phyloP scores from a whole-genome alignment of 2,329 filamentous ascomycete genomes.

The Sclerotiophoma versabilis region DNA sequence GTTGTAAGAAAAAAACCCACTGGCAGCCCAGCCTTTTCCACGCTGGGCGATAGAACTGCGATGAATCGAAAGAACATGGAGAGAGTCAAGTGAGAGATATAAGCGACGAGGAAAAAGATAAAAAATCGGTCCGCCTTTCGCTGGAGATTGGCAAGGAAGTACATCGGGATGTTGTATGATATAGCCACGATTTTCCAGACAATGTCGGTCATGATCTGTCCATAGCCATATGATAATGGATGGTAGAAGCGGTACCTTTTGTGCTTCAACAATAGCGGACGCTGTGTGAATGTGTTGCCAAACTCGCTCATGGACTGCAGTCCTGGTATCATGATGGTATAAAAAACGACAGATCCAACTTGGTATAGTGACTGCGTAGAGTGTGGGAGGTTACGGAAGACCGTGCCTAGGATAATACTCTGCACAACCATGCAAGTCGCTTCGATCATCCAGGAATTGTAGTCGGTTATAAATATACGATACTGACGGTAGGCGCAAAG shows the following conservation, averaged over 20 bases:
- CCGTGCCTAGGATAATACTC: slow-evolving; percentile 68
- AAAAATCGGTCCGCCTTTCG: slow-evolving; percentile 78
- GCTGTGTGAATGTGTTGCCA: slow-evolving; percentile 62
- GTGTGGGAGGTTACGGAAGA: slow-evolving; percentile 69
- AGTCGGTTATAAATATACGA: slow-evolving; percentile 9
- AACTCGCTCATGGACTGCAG: slow-evolving; percentile 72
- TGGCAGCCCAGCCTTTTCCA: slow-evolving; percentile 62
- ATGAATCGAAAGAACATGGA: slow-evolving; percentile 83
- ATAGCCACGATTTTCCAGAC: slow-evolving; percentile 50
- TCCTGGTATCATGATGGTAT: slow-evolving; percentile 67
- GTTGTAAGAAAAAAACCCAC: slow-evolving; percentile 63
- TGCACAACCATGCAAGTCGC: slow-evolving; percentile 63
- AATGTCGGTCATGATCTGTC: slow-evolving; percentile 2
- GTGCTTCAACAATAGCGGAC: slow-evolving; percentile 88
- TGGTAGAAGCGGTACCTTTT: slow-evolving; percentile 86
- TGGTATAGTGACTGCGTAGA: slow-evolving; percentile 67
- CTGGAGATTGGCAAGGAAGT: slow-evolving; percentile 83
- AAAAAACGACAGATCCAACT: slow-evolving; percentile 70
- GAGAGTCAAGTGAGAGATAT: slow-evolving; percentile 74
- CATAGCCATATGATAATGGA: slow-evolving; percentile 52
- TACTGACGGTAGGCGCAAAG: slow-evolving; percentile 9
- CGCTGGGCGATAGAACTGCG: slow-evolving; percentile 70
- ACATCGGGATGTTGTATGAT: slow-evolving; percentile 77
- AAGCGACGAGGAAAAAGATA: slow-evolving; percentile 77
- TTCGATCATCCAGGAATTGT: slow-evolving; percentile 60